Evolutionary conservation across 305 asterid genomes (phyloP).

Genomic region (Striga hermonthica): DNA sequence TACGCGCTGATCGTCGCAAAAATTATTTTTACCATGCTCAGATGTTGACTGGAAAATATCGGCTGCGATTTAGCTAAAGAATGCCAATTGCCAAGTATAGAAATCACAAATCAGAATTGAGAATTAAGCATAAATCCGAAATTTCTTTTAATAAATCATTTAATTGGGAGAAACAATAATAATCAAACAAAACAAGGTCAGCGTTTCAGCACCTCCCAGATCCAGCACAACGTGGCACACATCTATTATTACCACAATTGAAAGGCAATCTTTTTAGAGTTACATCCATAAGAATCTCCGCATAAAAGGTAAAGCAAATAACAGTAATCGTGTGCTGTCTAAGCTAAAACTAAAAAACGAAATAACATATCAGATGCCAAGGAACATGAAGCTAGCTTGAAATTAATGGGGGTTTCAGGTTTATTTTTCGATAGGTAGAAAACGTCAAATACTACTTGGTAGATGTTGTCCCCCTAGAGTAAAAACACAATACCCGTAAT

Average conservation of each 20-base stretch:
- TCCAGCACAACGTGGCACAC: constrained; percentile 28
- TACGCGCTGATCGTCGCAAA: constrained; percentile 1
- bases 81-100: constrained; percentile 9
- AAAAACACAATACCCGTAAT: too few relatives aligned
- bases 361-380: too few relatives aligned
- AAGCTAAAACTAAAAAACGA: too few relatives aligned
- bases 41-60: constrained; percentile 16
- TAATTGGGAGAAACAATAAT: constrained; percentile 16
- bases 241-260: constrained; percentile 14
- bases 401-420: too few relatives aligned
- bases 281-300: not conserved
- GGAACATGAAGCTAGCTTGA: too few relatives aligned
- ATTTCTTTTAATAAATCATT: not conserved
- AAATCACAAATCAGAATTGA: constrained; percentile 9
- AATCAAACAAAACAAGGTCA: constrained; percentile 22
- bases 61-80: constrained; percentile 1
- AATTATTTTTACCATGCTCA: constrained; percentile 29
- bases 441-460: too few relatives aligned
- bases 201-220: constrained; percentile 18
- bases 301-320: not conserved
- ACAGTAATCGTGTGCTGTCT: too few relatives aligned
- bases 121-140: not conserved
- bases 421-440: too few relatives aligned
- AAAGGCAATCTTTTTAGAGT: not conserved
- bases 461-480: too few relatives aligned